Percentiles rank a stretch among this genome's conserved stretches.
Conservation (phyloP, 306 rosid species). For the Glycine soja region DNA sequence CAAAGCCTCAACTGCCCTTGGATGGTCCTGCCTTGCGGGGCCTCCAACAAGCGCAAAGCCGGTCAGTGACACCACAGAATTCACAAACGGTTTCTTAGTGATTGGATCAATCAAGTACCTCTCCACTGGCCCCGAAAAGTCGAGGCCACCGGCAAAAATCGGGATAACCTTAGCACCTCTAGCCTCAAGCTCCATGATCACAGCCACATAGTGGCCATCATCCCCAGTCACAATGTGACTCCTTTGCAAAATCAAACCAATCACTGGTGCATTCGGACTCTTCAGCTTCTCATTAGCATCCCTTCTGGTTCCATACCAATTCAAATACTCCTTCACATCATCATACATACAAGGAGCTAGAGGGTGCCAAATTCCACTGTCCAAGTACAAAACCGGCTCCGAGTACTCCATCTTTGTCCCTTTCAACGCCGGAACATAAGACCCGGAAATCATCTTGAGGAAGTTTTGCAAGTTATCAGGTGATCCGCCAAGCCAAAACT, state of each 20-base stretch:
- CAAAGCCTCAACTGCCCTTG: constrained; percentile 12
- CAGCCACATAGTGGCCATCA: constrained; percentile 24
- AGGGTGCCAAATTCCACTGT: constrained; percentile 23
- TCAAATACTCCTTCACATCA: constrained; percentile 24
- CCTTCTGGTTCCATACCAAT: constrained; percentile 17
- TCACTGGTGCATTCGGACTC: not conserved
- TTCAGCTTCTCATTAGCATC: constrained; percentile 6
- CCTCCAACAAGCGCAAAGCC: constrained; percentile 15
- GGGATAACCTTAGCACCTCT: constrained; percentile 16
- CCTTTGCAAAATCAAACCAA: constrained; percentile 6
- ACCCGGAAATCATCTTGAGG: constrained; percentile 1
- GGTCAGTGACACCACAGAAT: constrained; percentile 4
- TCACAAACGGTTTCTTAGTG: constrained; percentile 1
- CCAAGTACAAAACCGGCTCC: constrained; percentile 18
- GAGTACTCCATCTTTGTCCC: constrained; percentile 13
- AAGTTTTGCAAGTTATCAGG: constrained; percentile 7
- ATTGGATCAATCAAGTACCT: constrained; percentile 22
- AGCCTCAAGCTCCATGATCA: constrained; percentile 24
- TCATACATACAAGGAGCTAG: constrained; percentile 15
- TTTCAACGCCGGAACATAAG: not conserved
- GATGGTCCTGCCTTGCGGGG: constrained; percentile 22
- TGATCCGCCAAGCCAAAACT: constrained; percentile 21
- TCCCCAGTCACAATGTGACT: constrained; percentile 22
- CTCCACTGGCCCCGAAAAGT: constrained; percentile 9
- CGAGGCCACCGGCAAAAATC: not conserved